A percentile compares a stretch with the other conserved stretches of the same genome.
phyloP scores from a whole-genome alignment of 768 basidiomycete genomes.

The Exsudoporus frostii region DNA sequence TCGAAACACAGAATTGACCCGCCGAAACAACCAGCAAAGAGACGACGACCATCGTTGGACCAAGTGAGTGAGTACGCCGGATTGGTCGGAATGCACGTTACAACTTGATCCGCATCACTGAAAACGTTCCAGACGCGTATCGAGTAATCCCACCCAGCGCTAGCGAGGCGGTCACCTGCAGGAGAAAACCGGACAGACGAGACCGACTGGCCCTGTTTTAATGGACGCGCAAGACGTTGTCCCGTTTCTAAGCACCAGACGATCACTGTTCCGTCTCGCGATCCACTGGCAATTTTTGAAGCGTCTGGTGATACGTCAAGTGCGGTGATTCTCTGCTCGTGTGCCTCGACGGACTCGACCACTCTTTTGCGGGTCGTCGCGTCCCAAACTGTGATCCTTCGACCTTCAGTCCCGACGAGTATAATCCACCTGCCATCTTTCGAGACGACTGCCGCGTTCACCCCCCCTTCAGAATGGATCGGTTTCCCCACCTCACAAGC shows the following conservation, averaged over 20 bases:
- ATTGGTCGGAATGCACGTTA: not conserved
- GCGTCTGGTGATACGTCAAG: conserved; percentile 21
- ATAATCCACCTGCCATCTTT: conserved; percentile 18
- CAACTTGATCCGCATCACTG: not conserved
- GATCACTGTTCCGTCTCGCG: conserved; percentile 17
- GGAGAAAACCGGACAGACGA: conserved; percentile 23
- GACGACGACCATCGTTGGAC: conserved; percentile 14
- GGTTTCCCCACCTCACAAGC: not conserved
- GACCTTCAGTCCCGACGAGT: not conserved
- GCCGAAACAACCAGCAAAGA: conserved; percentile 14
- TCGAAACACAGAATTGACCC: conserved; percentile 17
- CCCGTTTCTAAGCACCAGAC: conserved; percentile 22
- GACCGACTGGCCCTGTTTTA: conserved; percentile 9
- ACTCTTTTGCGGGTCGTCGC: conserved; percentile 1
- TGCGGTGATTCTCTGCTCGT: conserved; percentile 13
- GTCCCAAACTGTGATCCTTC: conserved; percentile 9
- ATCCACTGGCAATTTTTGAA: conserved; percentile 22
- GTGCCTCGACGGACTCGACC: conserved; percentile 7
- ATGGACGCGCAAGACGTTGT: conserved; percentile 11
- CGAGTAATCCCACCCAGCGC: not conserved
- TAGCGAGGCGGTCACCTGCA: conserved; percentile 17
- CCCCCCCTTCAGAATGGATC: not conserved
- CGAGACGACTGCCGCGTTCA: conserved; percentile 3
- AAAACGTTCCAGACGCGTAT: conserved; percentile 10
- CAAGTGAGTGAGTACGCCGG: conserved; percentile 16